phyloP scores from a whole-genome alignment of 495 filamentous ascomycete genomes.

The Penicilliopsis zonata region DNA sequence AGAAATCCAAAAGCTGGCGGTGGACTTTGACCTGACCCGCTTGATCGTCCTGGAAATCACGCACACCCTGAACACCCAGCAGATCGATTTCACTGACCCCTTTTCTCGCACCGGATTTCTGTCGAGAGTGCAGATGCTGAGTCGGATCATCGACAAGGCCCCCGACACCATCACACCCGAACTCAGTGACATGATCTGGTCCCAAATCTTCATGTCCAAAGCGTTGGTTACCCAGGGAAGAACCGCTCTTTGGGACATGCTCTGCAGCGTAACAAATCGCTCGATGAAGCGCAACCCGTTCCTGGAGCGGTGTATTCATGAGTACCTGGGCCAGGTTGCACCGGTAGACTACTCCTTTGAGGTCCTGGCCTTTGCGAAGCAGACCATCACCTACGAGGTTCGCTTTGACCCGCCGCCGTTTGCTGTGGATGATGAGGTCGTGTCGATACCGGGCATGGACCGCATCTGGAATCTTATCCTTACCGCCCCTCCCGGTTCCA shows the following conservation, averaged over 20 bases:
- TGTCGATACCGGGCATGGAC: constrained; percentile 53
- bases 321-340: constrained; percentile 51
- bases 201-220: constrained; percentile 48
- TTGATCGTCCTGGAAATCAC: constrained; percentile 40
- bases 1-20: constrained; percentile 39
- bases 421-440: constrained; percentile 30
- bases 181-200: constrained; percentile 53
- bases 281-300: constrained; percentile 44
- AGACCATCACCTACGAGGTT: constrained; percentile 34
- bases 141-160: constrained; percentile 41
- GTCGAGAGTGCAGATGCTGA: constrained; percentile 48
- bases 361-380: constrained; percentile 54
- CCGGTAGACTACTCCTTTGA: constrained; percentile 55
- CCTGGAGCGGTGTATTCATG: constrained; percentile 49
- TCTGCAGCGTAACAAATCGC: constrained; percentile 38
- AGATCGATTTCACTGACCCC: constrained; percentile 20
- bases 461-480: constrained; percentile 77
- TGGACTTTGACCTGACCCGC: constrained; percentile 38
- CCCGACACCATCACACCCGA: constrained; percentile 48
- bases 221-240: constrained; percentile 43
- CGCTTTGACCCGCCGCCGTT: constrained; percentile 26
- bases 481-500: constrained; percentile 51
- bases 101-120: constrained; percentile 24
- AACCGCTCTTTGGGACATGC: constrained; percentile 51
- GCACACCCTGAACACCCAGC: constrained; percentile 28